Evolutionary conservation across 192 early-diverging fungal species (phyloP), one percentile per base, ranked within the genome.

Genomic region (Coemansia sp.): DNA sequence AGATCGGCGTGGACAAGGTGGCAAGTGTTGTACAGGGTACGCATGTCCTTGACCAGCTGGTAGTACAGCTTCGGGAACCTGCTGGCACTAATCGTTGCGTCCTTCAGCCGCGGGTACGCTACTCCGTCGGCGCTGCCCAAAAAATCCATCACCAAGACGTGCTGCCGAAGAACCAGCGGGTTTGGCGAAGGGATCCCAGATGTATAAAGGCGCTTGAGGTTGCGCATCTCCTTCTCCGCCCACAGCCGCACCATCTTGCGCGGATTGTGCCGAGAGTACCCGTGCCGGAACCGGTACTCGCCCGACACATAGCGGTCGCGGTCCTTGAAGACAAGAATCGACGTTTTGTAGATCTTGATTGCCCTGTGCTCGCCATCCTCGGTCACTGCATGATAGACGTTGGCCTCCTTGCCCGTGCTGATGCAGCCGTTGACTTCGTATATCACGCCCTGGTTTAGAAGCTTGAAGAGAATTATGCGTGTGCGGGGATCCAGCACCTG

Each of bases 161-260:
- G 95, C 90, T 95, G 90, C 24, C 92, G 83, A 41, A 99, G 82
- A 0, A 93, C 72, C 35, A 97, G 49, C 18, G 95, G 92, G 63
- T 96, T 92, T 2, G 97, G 97, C 65, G 92, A 95, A 12, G 92
- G 92, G 23, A 99, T 92, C 5, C 92, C 93, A 1, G 93, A 91
- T 11, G 79, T 85, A 56, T 91, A 86, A 44, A 99, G 73, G 59
- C 97, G 90, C 71, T 95, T 96, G 78, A 99, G 83, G 69, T 99
- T 99, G 63, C 97, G 87, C 95, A 99, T 96, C 76, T 99, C 95
- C 83, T 99, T 99, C 72, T 99, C 97, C 0, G 97, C 97, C 97
- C 97, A 99, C 41, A 95, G 76, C 76, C 94, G 92, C 62, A 99
- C 95, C 97, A 99, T 99, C 84, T 99, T 99, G 63, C 95, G 86